These are phyloP conservation scores for Aspergillus nanangensis DNA, from an alignment of 495 filamentous ascomycete species.

Conservation along the genomic window DNA sequence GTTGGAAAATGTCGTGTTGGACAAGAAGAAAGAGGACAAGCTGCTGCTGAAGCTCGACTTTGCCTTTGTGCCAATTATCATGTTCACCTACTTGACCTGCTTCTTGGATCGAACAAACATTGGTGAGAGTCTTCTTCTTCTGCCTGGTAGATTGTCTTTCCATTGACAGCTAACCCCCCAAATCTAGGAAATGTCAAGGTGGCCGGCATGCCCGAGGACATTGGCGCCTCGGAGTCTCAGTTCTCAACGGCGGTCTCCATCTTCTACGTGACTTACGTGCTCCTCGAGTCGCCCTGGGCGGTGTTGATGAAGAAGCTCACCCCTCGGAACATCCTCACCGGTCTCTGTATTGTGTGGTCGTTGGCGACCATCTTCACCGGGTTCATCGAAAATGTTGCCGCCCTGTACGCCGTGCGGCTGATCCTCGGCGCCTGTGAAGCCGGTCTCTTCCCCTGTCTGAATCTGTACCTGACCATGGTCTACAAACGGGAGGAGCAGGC, in stretches of 20 bases:
- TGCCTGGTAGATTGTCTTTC: no score
- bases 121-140: no score
- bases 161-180: background rate
- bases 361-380: conserved; percentile 50
- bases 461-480: conserved; percentile 47
- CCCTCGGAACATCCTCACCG: conserved; percentile 35
- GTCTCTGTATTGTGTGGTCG: conserved; percentile 45
- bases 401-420: conserved; percentile 52
- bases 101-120: conserved; percentile 46
- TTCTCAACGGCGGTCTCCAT: conserved; percentile 47
- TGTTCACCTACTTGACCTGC: conserved; percentile 41
- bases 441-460: conserved; percentile 64
- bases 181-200: conserved; percentile 44
- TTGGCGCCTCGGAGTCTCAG: conserved; percentile 35
- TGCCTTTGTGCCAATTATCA: conserved; percentile 43
- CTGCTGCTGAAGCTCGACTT: conserved; percentile 40
- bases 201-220: conserved; percentile 40
- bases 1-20: conserved; percentile 22
- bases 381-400: conserved; percentile 42
- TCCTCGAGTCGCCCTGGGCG: conserved; percentile 39
- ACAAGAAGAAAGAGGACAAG: conserved; percentile 30
- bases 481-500: conserved; percentile 45
- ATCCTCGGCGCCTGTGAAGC: conserved; percentile 62
- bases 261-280: conserved; percentile 49
- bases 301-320: conserved; percentile 45